Evolutionary conservation across 495 filamentous ascomycete genomes (phyloP).

Genomic region (Penicillium flavigenum): DNA sequence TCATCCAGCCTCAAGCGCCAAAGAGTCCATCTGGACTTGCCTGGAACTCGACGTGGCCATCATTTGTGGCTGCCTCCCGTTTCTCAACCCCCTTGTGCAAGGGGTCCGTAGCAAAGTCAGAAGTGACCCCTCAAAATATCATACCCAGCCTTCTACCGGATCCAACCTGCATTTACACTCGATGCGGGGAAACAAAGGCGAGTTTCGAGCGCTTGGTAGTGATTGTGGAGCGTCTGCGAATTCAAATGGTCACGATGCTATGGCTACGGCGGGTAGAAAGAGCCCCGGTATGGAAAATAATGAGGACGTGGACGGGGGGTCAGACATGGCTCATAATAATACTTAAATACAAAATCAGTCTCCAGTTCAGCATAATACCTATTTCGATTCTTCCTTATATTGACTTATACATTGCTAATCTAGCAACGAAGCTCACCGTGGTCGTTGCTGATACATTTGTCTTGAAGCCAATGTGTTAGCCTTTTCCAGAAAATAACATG

Average conservation of each 20-base stretch:
- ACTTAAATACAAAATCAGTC: neutral
- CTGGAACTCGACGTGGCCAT: neutral
- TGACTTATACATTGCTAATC: neutral
- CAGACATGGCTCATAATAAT: neutral
- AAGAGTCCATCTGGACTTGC: neutral
- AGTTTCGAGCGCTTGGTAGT: neutral
- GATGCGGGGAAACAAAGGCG: neutral
- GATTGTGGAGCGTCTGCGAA: neutral
- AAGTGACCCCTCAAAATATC: neutral
- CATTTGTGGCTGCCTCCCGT: neutral
- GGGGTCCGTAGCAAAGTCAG: neutral
- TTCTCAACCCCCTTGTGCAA: neutral
- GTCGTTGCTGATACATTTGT: conserved; percentile 28
- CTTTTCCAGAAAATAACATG: neutral
- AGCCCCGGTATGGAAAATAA: neutral
- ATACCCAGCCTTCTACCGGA: neutral
- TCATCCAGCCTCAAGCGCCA: neutral
- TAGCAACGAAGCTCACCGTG: conserved; percentile 26
- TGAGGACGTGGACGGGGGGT: neutral
- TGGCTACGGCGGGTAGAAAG: neutral
- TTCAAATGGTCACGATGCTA: neutral
- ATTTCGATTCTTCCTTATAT: neutral
- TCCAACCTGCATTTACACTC: neutral
- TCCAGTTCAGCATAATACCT: neutral
- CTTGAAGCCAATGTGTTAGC: conserved; percentile 7